Evolutionary conservation across 441 rosid genomes (phyloP).

Genomic region (Melastoma candidum): DNA sequence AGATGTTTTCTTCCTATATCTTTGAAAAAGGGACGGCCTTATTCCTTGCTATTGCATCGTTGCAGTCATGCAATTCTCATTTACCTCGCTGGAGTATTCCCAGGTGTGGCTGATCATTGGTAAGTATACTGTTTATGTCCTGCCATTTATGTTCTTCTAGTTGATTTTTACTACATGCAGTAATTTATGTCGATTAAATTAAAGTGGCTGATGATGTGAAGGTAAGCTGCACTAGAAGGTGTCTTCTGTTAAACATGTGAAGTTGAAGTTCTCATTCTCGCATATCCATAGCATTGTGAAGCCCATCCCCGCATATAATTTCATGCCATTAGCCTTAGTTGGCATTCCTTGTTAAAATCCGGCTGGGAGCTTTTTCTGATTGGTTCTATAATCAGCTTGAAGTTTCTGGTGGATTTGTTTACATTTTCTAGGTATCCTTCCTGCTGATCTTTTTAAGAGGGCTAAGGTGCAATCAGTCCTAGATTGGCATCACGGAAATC

Average conservation of each 20-base stretch:
- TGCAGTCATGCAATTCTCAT: conserved; percentile 80
- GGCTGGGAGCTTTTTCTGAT: not conserved
- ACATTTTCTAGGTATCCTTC: conserved; percentile 48
- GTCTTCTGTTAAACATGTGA: too few species aligned
- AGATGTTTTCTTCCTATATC: not conserved
- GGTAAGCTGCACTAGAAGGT: too few species aligned
- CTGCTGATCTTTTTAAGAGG: conserved; percentile 67
- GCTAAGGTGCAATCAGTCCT: conserved; percentile 75
- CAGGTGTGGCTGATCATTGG: conserved; percentile 88
- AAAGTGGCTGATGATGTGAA: too few species aligned
- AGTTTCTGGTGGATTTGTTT: not conserved
- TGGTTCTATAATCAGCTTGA: not conserved
- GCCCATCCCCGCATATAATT: not conserved
- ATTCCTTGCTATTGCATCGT: conserved; percentile 3
- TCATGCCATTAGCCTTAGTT: too few species aligned
- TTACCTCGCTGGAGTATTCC: conserved; percentile 62
- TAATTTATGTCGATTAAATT: too few species aligned
- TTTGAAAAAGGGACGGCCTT: not conserved
- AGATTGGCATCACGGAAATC: conserved; percentile 90
- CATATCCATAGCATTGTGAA: not conserved
- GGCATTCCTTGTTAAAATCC: not conserved
- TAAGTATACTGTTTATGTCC: conserved; percentile 18
- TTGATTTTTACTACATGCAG: too few species aligned
- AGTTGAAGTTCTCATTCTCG: not conserved
- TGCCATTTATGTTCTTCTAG: too few species aligned